These are phyloP conservation scores for Aspergillus spinulosporus DNA, from an alignment of 2,329 filamentous ascomycete genomes.

Conservation along the genomic window DNA sequence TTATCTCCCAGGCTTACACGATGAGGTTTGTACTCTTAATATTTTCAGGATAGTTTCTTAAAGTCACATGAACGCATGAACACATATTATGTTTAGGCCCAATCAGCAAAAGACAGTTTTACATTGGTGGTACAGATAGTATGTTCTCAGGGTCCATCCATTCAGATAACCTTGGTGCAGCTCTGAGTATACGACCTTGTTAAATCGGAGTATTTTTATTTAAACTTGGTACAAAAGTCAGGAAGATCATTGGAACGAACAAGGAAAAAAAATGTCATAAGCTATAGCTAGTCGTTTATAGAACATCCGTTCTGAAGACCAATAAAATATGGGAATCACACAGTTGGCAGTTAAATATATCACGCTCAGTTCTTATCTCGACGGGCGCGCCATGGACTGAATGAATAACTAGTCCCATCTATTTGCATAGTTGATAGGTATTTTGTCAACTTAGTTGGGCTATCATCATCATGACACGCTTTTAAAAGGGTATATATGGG, in stretches of 20 bases:
- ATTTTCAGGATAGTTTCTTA: background rate
- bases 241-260: background rate
- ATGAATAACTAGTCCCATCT: background rate
- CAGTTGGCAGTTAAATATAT: constrained; percentile 10
- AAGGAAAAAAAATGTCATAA: constrained; percentile 3
- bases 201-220: background rate
- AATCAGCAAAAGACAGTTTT: background rate
- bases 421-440: background rate
- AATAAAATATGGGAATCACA: constrained; percentile 24
- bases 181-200: background rate
- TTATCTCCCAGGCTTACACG: no score
- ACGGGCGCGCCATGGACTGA: background rate
- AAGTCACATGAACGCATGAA: background rate
- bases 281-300: constrained; percentile 16
- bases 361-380: background rate
- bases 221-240: background rate
- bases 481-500: constrained; percentile 8
- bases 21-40: no score
- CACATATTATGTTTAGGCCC: background rate
- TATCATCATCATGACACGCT: constrained; percentile 1
- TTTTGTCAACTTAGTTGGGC: background rate
- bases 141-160: background rate
- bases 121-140: background rate
- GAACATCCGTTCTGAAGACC: constrained; percentile 14
- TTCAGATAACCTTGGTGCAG: background rate